Evolutionary conservation across 2,329 filamentous ascomycete genomes (phyloP), one percentile per base, ranked within the genome.

Genomic region (Penicillium italicum): DNA sequence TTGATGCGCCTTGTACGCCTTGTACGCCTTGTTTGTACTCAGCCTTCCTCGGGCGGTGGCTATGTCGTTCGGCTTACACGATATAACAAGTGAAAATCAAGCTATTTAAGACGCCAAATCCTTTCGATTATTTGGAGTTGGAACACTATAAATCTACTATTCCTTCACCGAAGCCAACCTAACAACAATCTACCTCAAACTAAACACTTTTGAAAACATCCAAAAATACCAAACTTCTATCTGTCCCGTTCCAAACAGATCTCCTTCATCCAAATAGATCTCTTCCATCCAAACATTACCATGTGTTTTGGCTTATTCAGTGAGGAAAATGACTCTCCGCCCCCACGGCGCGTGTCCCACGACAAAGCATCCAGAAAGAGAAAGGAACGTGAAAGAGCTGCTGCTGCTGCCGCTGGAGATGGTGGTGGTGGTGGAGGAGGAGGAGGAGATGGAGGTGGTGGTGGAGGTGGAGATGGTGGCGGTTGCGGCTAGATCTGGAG

Each of bases 281-380:
- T 18, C 20, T 9, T 43, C 28, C 16, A 24, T 2, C n/a, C 10
- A 12, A 20, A 18, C 22, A 50, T 9, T 3, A 41, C 26, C 9
- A 54, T 56, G 58, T 62, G 58, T 38, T 58, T 60, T 20, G 24
- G 56, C 9, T 46, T 20, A 6, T 55, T 51, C 4, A 8, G 28
- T 1, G 26, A 50, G 3, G 33, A 46, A 42, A 38, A 49, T 31
- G n/a, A 40, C 11, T 40, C 42, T n/a, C 47, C 41, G 16, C 50
- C 50, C 16, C 36, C 44, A 2, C 34, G 50, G 11, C 50, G 30
- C 20, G 41, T 26, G 10, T 18, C 33, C 8, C 50, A 53, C 30
- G 33, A 36, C 28, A 8, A 28, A 8, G 12, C 10, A 18, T 11
- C 24, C 14, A 26, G 49, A 16, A 37, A 24, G 14, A 28, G 18